These are phyloP conservation scores for Dispira parvispora DNA, from an alignment of 192 early-diverging fungal genomes.

Conservation along the genomic window DNA sequence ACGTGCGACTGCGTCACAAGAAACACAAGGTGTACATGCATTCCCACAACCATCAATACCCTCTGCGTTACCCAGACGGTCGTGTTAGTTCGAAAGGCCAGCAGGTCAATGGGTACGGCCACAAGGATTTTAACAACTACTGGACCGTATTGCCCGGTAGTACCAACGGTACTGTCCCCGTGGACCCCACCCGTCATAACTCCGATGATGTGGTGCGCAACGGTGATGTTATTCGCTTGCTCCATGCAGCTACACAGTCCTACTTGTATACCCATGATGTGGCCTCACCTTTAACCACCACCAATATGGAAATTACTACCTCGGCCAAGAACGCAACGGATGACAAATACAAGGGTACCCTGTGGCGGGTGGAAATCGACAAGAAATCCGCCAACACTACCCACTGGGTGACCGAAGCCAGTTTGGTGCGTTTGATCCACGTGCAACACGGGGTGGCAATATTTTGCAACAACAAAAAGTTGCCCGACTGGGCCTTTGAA, in stretches of 20 bases:
- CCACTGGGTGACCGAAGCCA: constrained; percentile 8
- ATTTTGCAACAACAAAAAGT: constrained; percentile 45
- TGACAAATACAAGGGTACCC: constrained; percentile 16
- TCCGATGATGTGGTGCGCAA: constrained; percentile 20
- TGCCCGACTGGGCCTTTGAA: constrained; percentile 83
- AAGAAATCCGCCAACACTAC: constrained; percentile 10
- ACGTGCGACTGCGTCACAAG: constrained; percentile 63
- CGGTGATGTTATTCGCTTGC: constrained; percentile 41
- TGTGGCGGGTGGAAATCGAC: constrained; percentile 48
- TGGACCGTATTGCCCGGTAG: constrained; percentile 44
- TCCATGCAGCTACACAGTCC: constrained; percentile 32
- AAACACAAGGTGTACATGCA: constrained; percentile 61
- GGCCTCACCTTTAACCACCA: constrained; percentile 51
- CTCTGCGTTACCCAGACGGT: constrained; percentile 80
- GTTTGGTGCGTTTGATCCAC: constrained; percentile 26
- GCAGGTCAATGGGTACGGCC: constrained; percentile 46
- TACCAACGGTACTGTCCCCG: constrained; percentile 10
- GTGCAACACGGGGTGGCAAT: constrained; percentile 57
- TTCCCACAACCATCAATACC: constrained; percentile 63
- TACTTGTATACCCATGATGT: constrained; percentile 64
- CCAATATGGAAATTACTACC: constrained; percentile 73
- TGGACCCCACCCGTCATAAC: constrained; percentile 18
- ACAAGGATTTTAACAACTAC: constrained; percentile 41
- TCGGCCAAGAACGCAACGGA: constrained; percentile 21
- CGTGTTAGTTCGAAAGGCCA: constrained; percentile 76